Evolutionary conservation across 257 asterid species (phyloP).

Genomic region (Solanum pinnatisectum): DNA sequence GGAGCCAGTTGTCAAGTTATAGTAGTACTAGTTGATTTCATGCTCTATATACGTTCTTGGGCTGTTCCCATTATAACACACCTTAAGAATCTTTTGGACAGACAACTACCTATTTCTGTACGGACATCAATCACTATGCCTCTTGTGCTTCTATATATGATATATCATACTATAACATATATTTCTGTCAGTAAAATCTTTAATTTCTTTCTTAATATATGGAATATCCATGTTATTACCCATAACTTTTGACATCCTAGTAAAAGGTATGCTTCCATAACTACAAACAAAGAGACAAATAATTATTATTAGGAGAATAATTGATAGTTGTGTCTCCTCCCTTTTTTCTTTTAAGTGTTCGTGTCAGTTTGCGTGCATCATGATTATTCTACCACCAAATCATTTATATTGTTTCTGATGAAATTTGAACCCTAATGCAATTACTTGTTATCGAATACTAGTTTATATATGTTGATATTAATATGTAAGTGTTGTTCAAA

Average conservation of each 20-base stretch:
- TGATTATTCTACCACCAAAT: neutral
- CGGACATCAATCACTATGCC: slow-evolving; percentile 16
- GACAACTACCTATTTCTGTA: slow-evolving; percentile 10
- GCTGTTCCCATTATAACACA: slow-evolving; percentile 32
- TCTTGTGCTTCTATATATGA: neutral
- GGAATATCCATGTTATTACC: neutral
- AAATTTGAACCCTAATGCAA: neutral
- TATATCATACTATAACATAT: neutral
- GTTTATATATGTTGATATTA: neutral
- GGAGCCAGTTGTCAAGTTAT: slow-evolving; percentile 18
- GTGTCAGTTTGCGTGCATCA: neutral
- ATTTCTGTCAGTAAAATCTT: neutral
- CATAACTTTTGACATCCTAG: neutral
- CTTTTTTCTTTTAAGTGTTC: neutral
- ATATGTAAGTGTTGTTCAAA: neutral
- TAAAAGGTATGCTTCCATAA: neutral
- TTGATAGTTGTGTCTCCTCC: neutral
- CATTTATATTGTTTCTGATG: neutral
- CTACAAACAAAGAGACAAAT: neutral
- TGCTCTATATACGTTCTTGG: slow-evolving; percentile 11
- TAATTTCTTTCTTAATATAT: neutral
- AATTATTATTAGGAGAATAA: neutral
- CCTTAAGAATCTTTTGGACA: slow-evolving; percentile 29
- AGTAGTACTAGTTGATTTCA: neutral
- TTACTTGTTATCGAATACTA: neutral